Conservation (phyloP, 345 rosid species). For the Rhodamnia rubescens region DNA sequence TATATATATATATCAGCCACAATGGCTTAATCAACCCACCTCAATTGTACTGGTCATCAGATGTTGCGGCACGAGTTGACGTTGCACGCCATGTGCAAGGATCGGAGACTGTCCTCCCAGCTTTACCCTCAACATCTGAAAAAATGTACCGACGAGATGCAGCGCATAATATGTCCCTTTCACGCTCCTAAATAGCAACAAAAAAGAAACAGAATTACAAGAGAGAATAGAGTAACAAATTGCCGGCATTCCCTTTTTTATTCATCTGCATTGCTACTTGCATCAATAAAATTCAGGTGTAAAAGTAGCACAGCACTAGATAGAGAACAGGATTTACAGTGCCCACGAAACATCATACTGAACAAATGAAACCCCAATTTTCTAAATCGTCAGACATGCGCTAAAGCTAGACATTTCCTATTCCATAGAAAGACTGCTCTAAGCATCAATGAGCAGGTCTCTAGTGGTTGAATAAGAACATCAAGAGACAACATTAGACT, state of each 20-base stretch:
- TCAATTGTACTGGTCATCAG: constrained; percentile 64
- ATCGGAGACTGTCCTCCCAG: constrained; percentile 65
- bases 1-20: not conserved
- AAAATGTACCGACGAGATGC: constrained; percentile 60
- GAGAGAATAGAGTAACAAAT: not conserved
- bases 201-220: not conserved
- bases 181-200: constrained; percentile 46
- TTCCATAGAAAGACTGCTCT: not conserved
- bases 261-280: not conserved
- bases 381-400: not conserved
- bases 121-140: constrained; percentile 73
- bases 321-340: not conserved
- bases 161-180: constrained; percentile 35
- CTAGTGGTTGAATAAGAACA: not conserved
- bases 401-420: not conserved
- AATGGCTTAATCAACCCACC: constrained; percentile 19
- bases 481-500: not conserved
- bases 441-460: not conserved
- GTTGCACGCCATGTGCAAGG: constrained; percentile 50
- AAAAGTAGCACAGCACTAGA: not conserved
- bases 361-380: not conserved
- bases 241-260: not conserved
- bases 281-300: not conserved
- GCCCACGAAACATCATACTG: not conserved
- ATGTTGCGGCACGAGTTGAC: constrained; percentile 60